Conservation (phyloP, 78 protist species). For the Planoprotostelium fungivorum region DNA sequence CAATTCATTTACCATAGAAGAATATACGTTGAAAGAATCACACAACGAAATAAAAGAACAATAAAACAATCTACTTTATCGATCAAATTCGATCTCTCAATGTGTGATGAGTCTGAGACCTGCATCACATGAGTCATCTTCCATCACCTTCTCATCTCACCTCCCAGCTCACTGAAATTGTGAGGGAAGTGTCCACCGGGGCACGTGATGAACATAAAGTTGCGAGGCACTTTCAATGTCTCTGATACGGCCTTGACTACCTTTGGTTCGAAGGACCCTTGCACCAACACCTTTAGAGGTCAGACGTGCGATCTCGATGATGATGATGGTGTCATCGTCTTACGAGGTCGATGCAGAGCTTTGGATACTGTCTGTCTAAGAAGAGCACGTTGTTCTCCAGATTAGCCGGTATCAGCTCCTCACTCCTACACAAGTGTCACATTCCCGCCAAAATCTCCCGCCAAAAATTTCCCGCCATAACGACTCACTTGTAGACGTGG, state of each 20-base stretch:
- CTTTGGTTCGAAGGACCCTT: not conserved
- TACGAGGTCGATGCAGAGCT: slow-evolving; percentile 56
- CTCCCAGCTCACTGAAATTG: slow-evolving; percentile 50
- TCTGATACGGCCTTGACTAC: not conserved
- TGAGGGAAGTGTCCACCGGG: slow-evolving; percentile 29
- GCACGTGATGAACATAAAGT: slow-evolving; percentile 56
- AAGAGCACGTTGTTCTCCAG: slow-evolving; percentile 26
- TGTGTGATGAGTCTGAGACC: not conserved
- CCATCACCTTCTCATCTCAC: not conserved
- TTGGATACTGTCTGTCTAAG: slow-evolving; percentile 46
- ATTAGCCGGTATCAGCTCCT: slow-evolving; percentile 7
- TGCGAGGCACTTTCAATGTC: not conserved
- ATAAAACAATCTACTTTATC: too few species aligned
- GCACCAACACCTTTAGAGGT: not conserved
- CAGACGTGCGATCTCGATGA: not conserved
- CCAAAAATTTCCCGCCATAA: not conserved
- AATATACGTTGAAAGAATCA: too few species aligned
- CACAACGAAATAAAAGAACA: too few species aligned
- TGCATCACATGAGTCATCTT: not conserved
- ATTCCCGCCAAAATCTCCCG: not conserved
- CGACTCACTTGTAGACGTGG: slow-evolving; percentile 37
- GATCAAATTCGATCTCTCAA: not conserved
- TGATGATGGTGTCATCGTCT: too few species aligned
- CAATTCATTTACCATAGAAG: too few species aligned
- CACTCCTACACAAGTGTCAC: too few species aligned